Base-by-base conservation (phyloP, 257 asterid species). In the Salvia rosmarinus region DNA sequence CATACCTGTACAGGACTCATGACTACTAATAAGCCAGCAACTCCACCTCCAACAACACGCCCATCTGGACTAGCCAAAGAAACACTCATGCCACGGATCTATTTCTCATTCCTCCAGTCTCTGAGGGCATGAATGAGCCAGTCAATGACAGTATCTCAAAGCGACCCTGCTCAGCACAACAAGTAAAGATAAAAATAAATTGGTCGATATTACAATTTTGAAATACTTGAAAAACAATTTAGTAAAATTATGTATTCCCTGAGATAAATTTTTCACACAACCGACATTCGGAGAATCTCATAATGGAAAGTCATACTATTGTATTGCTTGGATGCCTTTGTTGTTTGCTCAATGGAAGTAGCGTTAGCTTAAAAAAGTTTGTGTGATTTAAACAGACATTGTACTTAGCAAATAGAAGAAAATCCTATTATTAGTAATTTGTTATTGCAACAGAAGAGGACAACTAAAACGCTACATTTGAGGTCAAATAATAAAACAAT, bases 31-130 rank as follows among this genome's bases (percentile, higher is more conserved):
- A 90, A 70, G 68, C 98, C 98, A 47, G 97, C 96, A 37, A 93
- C 96, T 43, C 97, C 96, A 42, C 98, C 98, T 0, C 98, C 98
- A 0, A 93, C 85, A 56, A 93, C 97, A 43, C 98, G 96, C 5
- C 98, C 98, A 4, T 93, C 96, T 0, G 98, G 96, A 70, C 96
- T 87, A 16, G 89, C 95, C 79, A 93, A 80, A 20, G 98, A 93
- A 40, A 90, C 96, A 40, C 97, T 93, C 98, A 93, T 93, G 25
- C 98, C 98, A 2, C 98, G 2, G 97, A 80, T 78, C 97, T 78
- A 78, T 89, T 91, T 75, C 90, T 89, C 80, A 91, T 88, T 59
- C 97, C 97, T 54, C 97, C 97, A 17, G 71, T 84, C 75, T 93
- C 98, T 0, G 90, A 81, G 46, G 96, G 96, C 95, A 85, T 86